phyloP scores from a whole-genome alignment of 805 yeast species.

The Saturnispora zaruensis region DNA sequence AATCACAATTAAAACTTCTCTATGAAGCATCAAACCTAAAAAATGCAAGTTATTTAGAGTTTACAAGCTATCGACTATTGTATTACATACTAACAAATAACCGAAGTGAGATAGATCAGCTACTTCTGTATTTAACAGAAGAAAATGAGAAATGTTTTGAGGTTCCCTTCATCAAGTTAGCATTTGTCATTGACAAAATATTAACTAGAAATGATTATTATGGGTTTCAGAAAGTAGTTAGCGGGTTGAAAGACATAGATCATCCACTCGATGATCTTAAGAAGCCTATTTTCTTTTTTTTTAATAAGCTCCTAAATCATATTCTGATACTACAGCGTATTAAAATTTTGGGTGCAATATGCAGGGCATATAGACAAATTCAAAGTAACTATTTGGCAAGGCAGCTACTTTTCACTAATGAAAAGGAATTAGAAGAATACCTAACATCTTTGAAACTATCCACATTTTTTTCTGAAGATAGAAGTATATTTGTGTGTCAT shows the following conservation, averaged over 20 bases:
- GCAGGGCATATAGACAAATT: constrained; percentile 47
- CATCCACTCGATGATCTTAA: constrained; percentile 1
- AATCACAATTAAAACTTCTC: constrained; percentile 62
- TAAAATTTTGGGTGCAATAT: constrained; percentile 44
- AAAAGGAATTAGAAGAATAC: constrained; percentile 35
- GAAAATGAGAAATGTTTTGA: constrained; percentile 8
- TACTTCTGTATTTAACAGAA: constrained; percentile 24
- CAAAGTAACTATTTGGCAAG: constrained; percentile 19
- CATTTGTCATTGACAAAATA: constrained; percentile 31
- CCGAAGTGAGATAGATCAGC: constrained; percentile 42
- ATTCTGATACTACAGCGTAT: constrained; percentile 53
- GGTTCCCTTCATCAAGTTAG: constrained; percentile 23
- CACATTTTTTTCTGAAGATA: constrained; percentile 20
- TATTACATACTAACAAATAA: constrained; percentile 72
- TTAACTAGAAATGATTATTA: constrained; percentile 41
- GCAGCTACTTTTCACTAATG: constrained; percentile 23
- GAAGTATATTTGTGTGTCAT: constrained; percentile 21
- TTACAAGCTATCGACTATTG: constrained; percentile 61
- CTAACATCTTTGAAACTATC: constrained; percentile 33
- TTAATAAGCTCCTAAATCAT: constrained; percentile 18
- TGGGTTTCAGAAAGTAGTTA: constrained; percentile 1
- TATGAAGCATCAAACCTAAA: constrained; percentile 34
- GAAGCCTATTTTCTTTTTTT: constrained; percentile 6
- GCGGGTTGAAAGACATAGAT: neutral
- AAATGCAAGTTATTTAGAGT: constrained; percentile 44